phyloP scores from a whole-genome alignment of 805 yeast genomes.

The Lachancea mirantina region DNA sequence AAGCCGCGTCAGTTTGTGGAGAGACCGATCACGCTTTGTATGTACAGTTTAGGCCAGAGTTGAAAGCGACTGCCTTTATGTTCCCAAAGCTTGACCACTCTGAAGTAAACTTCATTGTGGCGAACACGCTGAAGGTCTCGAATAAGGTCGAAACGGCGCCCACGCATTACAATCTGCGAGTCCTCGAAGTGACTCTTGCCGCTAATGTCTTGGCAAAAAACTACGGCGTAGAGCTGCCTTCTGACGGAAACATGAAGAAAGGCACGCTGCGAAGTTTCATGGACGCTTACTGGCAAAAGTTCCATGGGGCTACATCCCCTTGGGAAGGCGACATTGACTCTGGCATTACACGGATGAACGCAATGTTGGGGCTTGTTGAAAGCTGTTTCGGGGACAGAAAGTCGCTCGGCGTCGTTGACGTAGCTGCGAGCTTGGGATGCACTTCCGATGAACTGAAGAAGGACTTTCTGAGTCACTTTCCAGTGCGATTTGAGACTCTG shows the following conservation, averaged over 20 bases:
- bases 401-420: constrained; percentile 47
- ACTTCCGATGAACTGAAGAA: constrained; percentile 37
- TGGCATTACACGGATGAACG: constrained; percentile 36
- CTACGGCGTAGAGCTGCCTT: constrained; percentile 37
- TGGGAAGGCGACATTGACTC: constrained; percentile 44
- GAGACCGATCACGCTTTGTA: constrained; percentile 49
- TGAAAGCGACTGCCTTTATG: constrained; percentile 46
- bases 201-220: constrained; percentile 49
- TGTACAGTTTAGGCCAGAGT: constrained; percentile 53
- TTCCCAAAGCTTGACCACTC: constrained; percentile 43
- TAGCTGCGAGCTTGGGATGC: constrained; percentile 37
- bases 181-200: constrained; percentile 65
- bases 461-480: constrained; percentile 44
- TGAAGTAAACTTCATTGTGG: constrained; percentile 47
- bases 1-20: constrained; percentile 64
- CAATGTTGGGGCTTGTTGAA: constrained; percentile 41
- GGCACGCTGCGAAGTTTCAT: constrained; percentile 62
- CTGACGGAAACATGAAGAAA: constrained; percentile 45
- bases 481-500: constrained; percentile 50
- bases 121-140: constrained; percentile 55
- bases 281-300: constrained; percentile 39
- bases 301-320: constrained; percentile 20
- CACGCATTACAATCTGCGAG: constrained; percentile 59
- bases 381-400: constrained; percentile 33
- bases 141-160: constrained; percentile 69